Evolutionary conservation across 192 early-diverging fungal genomes (phyloP), one percentile per base, ranked within the genome.

Genomic region (Endogone sp.): DNA sequence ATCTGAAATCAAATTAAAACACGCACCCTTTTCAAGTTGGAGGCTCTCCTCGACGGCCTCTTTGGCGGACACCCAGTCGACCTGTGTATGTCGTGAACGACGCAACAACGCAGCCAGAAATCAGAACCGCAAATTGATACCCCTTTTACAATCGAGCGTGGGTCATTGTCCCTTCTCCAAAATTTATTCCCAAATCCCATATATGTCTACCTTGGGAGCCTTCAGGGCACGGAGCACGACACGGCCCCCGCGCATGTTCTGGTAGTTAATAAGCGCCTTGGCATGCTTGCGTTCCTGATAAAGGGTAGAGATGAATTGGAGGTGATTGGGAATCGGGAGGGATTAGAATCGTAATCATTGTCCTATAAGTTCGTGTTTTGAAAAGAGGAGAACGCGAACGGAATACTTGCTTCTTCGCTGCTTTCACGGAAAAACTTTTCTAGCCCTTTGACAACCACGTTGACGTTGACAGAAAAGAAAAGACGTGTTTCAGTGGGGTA

Each of bases 11-110:
- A n/a, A n/a, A n/a, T n/a, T n/a, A n/a, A 49, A 54, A 26, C 44
- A 16, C 71, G 44, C 72, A 80, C 82, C 82, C 62, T 84, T 84
- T 67, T 86, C 85, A 21, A 86, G 70, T 63, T 84, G 79, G 29
- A 86, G 74, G 23, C 81, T 81, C 22, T 81, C 80, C 69, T 86
- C 85, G 55, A 86, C 74, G 26, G 85, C 85, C 31, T 86, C 81
- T 60, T 79, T 82, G 60, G 85, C 83, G 29, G 85, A 84, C 29
- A 67, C 73, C 85, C 85, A 86, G 25, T 86, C 81, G 56, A 69
- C 56, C 68, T 80, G 68, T 22, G 25, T 28, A n/a, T n/a, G n/a
- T n/a, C n/a, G n/a, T n/a, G n/a, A n/a, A n/a, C n/a, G n/a, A n/a
- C n/a, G n/a, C n/a, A n/a, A n/a, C n/a, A n/a, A n/a, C n/a, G n/a